These are phyloP conservation scores for Brassica juncea DNA, from an alignment of 345 rosid genomes.

Conservation along the genomic window DNA sequence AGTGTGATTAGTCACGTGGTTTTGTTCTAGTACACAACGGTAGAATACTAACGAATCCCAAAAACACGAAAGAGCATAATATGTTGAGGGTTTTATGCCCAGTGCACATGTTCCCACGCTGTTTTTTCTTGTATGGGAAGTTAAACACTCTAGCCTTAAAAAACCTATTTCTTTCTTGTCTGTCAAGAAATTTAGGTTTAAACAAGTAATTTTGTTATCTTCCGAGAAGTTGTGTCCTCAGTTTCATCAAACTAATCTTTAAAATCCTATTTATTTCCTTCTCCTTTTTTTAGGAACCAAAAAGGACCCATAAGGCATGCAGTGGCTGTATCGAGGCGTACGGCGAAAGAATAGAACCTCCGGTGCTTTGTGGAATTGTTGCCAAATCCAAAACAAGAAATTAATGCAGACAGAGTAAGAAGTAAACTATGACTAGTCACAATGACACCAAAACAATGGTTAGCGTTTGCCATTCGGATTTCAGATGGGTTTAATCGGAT, in stretches of 20 bases:
- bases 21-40: neutral
- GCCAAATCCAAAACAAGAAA: neutral
- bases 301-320: neutral
- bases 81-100: neutral
- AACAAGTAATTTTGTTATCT: neutral
- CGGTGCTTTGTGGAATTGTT: neutral
- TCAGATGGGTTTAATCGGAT: too few relatives aligned
- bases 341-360: neutral
- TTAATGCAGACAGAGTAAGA: too few relatives aligned
- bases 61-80: too few relatives aligned
- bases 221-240: neutral
- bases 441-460: too few relatives aligned
- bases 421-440: too few relatives aligned
- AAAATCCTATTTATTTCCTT: neutral
- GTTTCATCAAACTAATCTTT: neutral
- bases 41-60: neutral
- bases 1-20: slow-evolving; percentile 1
- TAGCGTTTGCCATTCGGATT: too few relatives aligned
- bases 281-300: neutral
- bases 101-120: slow-evolving; percentile 16
- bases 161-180: neutral
- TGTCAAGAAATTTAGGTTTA: neutral
- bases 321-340: neutral
- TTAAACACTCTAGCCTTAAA: neutral
- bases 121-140: slow-evolving; percentile 20